phyloP scores from a whole-genome alignment of 768 basidiomycete species.

The Boletus rubescentipes region DNA sequence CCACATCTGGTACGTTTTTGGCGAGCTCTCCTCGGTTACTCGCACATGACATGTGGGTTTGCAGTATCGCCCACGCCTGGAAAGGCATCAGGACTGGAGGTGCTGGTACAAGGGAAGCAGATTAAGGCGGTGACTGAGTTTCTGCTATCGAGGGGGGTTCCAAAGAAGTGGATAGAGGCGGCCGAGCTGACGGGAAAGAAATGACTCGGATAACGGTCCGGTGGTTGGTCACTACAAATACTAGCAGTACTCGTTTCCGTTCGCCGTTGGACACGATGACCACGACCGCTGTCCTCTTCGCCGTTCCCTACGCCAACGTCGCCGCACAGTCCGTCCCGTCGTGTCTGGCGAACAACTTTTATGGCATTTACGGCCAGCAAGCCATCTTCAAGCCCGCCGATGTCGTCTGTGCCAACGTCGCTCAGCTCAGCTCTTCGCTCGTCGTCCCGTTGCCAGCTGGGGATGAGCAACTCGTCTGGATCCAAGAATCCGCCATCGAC shows the following conservation, averaged over 20 bases:
- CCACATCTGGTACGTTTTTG: conserved; percentile 63
- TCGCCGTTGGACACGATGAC: conserved; percentile 6
- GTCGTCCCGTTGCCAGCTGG: conserved; percentile 24
- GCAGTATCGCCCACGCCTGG: conserved; percentile 64
- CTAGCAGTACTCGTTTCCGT: background rate
- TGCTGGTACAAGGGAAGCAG: conserved; percentile 87
- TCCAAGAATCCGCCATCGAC: conserved; percentile 57
- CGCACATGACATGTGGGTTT: background rate
- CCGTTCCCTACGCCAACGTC: conserved; percentile 22
- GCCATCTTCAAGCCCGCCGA: conserved; percentile 48
- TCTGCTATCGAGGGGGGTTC: conserved; percentile 67
- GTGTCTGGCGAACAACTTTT: conserved; percentile 52
- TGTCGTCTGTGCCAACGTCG: conserved; percentile 39
- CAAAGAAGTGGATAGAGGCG: conserved; percentile 77
- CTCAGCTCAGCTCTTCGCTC: background rate
- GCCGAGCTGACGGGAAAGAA: conserved; percentile 49
- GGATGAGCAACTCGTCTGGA: conserved; percentile 54
- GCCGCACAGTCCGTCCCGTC: conserved; percentile 16
- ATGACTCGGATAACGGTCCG: conserved; percentile 1
- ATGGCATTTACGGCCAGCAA: conserved; percentile 55
- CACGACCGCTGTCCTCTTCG: conserved; percentile 14
- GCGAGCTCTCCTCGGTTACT: background rate
- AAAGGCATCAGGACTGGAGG: conserved; percentile 59
- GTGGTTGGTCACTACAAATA: background rate
- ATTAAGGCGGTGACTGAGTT: conserved; percentile 63